Conservation (phyloP, 169 alveolate species). For the Plasmodium coatneyi region DNA sequence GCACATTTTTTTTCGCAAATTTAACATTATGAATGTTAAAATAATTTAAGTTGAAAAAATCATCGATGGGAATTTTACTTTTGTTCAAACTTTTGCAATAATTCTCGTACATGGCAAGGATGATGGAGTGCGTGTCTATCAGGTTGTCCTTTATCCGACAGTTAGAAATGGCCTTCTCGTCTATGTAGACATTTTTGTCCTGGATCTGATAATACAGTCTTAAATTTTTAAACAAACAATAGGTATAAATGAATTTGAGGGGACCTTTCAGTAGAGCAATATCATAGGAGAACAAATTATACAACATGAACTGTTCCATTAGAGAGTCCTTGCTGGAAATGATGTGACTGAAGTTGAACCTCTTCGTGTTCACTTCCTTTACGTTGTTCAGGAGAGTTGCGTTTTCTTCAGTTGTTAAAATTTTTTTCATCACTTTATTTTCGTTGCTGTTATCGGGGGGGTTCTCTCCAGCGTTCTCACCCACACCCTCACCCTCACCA, state of each 20-base stretch:
- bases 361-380: not conserved
- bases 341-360: not conserved
- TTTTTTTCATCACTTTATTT: not conserved
- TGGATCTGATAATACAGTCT: constrained; percentile 29
- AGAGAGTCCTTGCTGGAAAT: constrained; percentile 31
- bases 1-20: constrained; percentile 36
- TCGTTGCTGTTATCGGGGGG: too few relatives aligned
- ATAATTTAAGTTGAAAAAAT: constrained; percentile 41
- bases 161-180: constrained; percentile 8
- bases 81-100: not conserved
- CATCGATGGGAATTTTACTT: constrained; percentile 2
- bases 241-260: constrained; percentile 30
- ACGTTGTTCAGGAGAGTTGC: not conserved
- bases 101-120: constrained; percentile 28
- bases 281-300: constrained; percentile 49
- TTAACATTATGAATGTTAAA: constrained; percentile 50
- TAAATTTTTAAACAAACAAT: constrained; percentile 50
- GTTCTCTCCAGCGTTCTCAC: too few relatives aligned
- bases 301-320: constrained; percentile 51
- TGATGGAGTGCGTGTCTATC: constrained; percentile 42
- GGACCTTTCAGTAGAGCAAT: constrained; percentile 28
- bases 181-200: constrained; percentile 18
- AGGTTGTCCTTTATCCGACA: constrained; percentile 47
- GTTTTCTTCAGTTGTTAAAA: constrained; percentile 13
- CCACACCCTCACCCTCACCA: too few relatives aligned